Conservation (phyloP, 2,329 filamentous ascomycete species). For the Biscogniauxia marginata region DNA sequence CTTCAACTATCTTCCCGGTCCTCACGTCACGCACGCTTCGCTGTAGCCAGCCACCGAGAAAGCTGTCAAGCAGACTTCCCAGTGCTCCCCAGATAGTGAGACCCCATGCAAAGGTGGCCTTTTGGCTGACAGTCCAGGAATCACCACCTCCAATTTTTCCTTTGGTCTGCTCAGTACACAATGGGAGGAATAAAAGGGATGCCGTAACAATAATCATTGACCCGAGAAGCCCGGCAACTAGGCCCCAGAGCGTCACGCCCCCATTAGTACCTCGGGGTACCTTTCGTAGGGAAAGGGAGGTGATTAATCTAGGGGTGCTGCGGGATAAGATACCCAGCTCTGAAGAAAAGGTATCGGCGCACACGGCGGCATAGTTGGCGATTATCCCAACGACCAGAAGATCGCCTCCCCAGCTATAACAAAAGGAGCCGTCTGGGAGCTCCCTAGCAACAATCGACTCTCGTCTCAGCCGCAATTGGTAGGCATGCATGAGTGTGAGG, state of each 20-base stretch:
- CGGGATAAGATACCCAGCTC: constrained; percentile 89
- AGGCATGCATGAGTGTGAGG: constrained; percentile 56
- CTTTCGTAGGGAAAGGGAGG: constrained; percentile 68
- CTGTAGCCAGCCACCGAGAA: constrained; percentile 83
- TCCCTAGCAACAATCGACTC: constrained; percentile 37
- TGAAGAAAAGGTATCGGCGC: constrained; percentile 91
- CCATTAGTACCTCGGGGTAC: constrained; percentile 94
- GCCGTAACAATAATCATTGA: constrained; percentile 67
- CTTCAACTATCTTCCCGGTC: constrained; percentile 86
- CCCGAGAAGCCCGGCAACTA: constrained; percentile 71
- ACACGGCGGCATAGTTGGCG: constrained; percentile 85
- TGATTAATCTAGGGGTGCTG: constrained; percentile 78
- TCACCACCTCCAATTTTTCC: constrained; percentile 41
- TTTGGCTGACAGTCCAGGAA: constrained; percentile 49
- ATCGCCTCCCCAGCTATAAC: constrained; percentile 62
- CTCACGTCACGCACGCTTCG: constrained; percentile 81
- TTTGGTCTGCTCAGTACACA: constrained; percentile 53
- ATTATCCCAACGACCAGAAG: constrained; percentile 64
- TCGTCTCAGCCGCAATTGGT: constrained; percentile 53
- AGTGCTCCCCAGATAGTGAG: constrained; percentile 71
- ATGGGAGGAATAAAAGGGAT: constrained; percentile 66
- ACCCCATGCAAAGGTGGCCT: constrained; percentile 49
- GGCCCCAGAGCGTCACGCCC: constrained; percentile 75
- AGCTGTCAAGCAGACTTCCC: constrained; percentile 82
- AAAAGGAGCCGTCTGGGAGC: constrained; percentile 40